These are phyloP conservation scores for Ceratorhiza oryzae-sativae DNA, from an alignment of 1,284 basidiomycete genomes.

Conservation along the genomic window DNA sequence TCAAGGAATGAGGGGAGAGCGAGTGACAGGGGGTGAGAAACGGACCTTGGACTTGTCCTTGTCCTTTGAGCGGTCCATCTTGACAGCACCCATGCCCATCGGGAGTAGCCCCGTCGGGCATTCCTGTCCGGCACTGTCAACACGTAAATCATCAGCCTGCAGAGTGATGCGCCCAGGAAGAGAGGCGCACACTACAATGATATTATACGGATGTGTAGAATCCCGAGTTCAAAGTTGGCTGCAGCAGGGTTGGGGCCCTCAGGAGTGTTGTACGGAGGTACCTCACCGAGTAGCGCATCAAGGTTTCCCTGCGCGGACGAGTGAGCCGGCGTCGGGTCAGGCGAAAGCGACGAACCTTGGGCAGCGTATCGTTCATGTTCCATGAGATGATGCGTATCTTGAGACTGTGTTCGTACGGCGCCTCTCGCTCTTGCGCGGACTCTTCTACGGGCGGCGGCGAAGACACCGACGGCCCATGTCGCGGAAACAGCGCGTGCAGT, in stretches of 20 bases:
- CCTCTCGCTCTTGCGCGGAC: slow-evolving; percentile 44
- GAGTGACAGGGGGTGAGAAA: slow-evolving; percentile 10
- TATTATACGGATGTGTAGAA: slow-evolving; percentile 73
- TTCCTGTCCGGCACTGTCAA: slow-evolving; percentile 76
- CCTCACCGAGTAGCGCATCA: slow-evolving; percentile 72
- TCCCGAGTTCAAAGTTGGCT: slow-evolving; percentile 57
- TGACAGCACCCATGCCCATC: slow-evolving; percentile 78
- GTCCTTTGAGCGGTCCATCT: slow-evolving; percentile 59
- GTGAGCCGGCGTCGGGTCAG: slow-evolving; percentile 20
- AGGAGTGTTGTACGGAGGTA: slow-evolving; percentile 58
- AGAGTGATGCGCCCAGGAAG: slow-evolving; percentile 1
- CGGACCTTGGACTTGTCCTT: slow-evolving; percentile 47
- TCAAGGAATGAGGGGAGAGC: not conserved
- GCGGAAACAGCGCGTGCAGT: slow-evolving; percentile 52
- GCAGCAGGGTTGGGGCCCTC: slow-evolving; percentile 53
- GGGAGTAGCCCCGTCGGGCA: slow-evolving; percentile 78
- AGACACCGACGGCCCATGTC: slow-evolving; percentile 41
- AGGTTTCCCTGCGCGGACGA: slow-evolving; percentile 66
- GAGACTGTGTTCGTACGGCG: slow-evolving; percentile 50
- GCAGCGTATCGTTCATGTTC: slow-evolving; percentile 82
- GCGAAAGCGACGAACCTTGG: slow-evolving; percentile 59
- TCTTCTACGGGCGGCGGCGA: slow-evolving; percentile 8
- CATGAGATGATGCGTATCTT: slow-evolving; percentile 64
- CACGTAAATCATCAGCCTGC: slow-evolving; percentile 13
- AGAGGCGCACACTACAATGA: slow-evolving; percentile 72